These are phyloP conservation scores for Porpolomopsis calyptriformis DNA, from an alignment of 768 basidiomycete species.

Conservation along the genomic window DNA sequence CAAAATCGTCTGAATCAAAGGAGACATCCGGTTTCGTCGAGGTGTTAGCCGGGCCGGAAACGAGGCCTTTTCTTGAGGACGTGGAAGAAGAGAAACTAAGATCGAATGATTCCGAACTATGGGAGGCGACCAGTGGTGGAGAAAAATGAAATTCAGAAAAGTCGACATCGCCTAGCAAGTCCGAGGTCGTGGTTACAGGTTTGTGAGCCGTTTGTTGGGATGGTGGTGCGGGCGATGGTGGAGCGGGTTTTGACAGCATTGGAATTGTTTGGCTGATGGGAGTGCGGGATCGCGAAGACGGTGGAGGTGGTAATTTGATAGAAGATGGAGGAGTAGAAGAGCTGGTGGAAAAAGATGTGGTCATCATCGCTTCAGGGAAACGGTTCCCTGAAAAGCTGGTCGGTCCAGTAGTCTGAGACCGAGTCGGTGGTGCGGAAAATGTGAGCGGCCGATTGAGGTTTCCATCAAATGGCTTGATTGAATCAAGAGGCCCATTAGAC, in stretches of 20 bases:
- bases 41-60: constrained; percentile 12
- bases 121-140: constrained; percentile 13
- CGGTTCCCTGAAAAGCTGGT: background rate
- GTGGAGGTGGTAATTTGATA: constrained; percentile 9
- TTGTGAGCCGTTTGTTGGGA: background rate
- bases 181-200: background rate
- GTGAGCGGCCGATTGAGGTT: background rate
- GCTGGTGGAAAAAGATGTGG: background rate
- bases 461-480: background rate
- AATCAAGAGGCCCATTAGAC: background rate
- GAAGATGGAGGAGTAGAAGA: background rate
- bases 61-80: constrained; percentile 14
- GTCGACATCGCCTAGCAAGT: constrained; percentile 33
- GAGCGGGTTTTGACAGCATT: too few relatives aligned
- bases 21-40: constrained; percentile 2
- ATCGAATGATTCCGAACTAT: constrained; percentile 11
- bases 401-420: background rate
- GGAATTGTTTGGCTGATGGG: too few relatives aligned
- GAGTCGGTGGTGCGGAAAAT: constrained; percentile 13
- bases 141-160: constrained; percentile 42
- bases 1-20: constrained; percentile 32
- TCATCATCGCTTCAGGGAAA: constrained; percentile 3
- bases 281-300: constrained; percentile 3
- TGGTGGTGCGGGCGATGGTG: background rate
- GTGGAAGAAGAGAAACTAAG: constrained; percentile 12